Evolutionary conservation across 2,329 filamentous ascomycete genomes (phyloP), one percentile per base, ranked within the genome.

Genomic region (Ophiostoma pallidulum): DNA sequence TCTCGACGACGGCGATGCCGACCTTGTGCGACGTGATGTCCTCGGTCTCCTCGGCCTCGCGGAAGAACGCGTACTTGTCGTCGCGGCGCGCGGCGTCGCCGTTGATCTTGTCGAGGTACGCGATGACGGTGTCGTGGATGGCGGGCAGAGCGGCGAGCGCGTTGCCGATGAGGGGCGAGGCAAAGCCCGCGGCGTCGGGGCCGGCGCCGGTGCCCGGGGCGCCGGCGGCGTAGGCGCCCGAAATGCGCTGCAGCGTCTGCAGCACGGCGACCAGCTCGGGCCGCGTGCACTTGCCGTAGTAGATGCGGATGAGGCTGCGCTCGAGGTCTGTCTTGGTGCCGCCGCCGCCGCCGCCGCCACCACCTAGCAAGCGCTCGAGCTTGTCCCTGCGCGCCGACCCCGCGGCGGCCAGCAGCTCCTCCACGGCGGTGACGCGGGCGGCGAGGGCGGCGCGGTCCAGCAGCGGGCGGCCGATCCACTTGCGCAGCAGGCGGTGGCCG

Each of bases 21-120:
- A 94, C 70, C 64, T 96, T 95, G 59, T 94, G 82, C 56, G 91
- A 82, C 18, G 82, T 82, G 55, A 98, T 96, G 37, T 81, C 84
- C 22, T 96, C 90, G 0, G 86, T 94, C 64, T 96, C 91, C 53
- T 88, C 77, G 33, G 84, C 77, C 53, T 95, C 88, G 6, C 84
- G 79, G 63, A 98, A 96, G 71, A 98, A 98, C 31, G 75, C 73
- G 62, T 96, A 97, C 62, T 95, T 96, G 71, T 98, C 90, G 59
- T 97, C 84, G 20, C 78, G 79, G 41, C 82, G 83, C 0, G 91
- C 92, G 1, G 92, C 86, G 55, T 86, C 75, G 28, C 82, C 71
- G 57, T 94, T 94, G 65, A 98, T 92, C 51, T 81, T 84, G 46
- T 94, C 84, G 3, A 98, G 77, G 59, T 86, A 89, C 1, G 72